Conservation (phyloP, 805 yeast genomes). For the Clavispora fructus region DNA sequence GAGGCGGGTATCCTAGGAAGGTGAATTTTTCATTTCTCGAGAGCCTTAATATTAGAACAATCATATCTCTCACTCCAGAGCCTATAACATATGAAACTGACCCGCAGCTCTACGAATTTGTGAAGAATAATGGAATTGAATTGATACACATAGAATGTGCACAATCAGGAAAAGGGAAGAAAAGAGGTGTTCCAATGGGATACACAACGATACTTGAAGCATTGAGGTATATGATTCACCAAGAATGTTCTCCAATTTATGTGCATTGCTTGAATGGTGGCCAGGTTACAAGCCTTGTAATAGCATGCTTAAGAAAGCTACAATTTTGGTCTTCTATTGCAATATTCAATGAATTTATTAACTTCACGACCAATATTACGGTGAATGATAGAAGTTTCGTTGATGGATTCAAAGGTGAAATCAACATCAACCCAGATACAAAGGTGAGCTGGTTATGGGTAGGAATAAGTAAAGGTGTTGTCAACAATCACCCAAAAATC, state of each 20-base stretch:
- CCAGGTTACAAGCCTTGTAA: slow-evolving; percentile 72
- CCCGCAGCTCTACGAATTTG: slow-evolving; percentile 46
- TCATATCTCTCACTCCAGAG: slow-evolving; percentile 75
- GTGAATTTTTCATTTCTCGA: slow-evolving; percentile 64
- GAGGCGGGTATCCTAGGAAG: slow-evolving; percentile 86
- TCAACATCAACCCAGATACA: slow-evolving; percentile 41
- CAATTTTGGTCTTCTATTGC: slow-evolving; percentile 88
- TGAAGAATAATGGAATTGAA: slow-evolving; percentile 47
- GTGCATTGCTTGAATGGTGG: slow-evolving; percentile 89
- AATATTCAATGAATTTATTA: slow-evolving; percentile 77
- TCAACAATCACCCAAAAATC: slow-evolving; percentile 51
- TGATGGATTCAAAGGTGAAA: slow-evolving; percentile 67
- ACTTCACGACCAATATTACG: slow-evolving; percentile 71
- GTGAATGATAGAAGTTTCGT: slow-evolving; percentile 80
- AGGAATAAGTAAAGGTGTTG: slow-evolving; percentile 55
- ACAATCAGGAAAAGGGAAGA: slow-evolving; percentile 70
- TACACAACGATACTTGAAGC: slow-evolving; percentile 55
- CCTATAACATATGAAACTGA: slow-evolving; percentile 57
- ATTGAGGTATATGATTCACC: slow-evolving; percentile 56
- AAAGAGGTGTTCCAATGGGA: slow-evolving; percentile 77
- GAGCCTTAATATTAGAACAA: slow-evolving; percentile 61
- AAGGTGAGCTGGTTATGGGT: slow-evolving; percentile 63
- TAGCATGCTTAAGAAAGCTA: slow-evolving; percentile 80
- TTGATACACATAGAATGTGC: slow-evolving; percentile 65
- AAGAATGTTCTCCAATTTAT: slow-evolving; percentile 63